Conservation (phyloP, 257 asterid species). For the Solanum sejunctum region DNA sequence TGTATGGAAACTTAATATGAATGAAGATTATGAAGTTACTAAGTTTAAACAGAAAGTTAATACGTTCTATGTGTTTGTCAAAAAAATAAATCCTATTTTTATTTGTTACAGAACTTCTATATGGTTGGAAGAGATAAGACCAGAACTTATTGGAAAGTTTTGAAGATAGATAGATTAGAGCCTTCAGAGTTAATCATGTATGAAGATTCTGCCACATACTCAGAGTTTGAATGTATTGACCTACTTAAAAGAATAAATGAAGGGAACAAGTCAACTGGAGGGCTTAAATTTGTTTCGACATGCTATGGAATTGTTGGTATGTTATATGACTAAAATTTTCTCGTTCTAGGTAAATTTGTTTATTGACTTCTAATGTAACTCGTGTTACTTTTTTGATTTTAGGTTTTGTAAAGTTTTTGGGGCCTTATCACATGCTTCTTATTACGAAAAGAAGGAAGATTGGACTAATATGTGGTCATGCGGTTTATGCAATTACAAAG, state of each 20-base stretch:
- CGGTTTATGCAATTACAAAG: constrained; percentile 67
- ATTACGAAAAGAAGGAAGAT: constrained; percentile 75
- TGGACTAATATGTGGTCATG: constrained; percentile 84
- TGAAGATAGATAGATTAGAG: constrained; percentile 74
- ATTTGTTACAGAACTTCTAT: constrained; percentile 50
- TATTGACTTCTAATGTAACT: background rate
- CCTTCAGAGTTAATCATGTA: constrained; percentile 45
- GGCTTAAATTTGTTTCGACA: constrained; percentile 63
- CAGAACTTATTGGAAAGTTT: constrained; percentile 63
- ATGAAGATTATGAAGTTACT: background rate
- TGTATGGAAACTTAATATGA: background rate
- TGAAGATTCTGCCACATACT: constrained; percentile 66
- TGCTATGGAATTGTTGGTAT: constrained; percentile 92
- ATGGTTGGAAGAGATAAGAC: constrained; percentile 75
- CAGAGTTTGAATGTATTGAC: constrained; percentile 56
- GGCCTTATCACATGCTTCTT: constrained; percentile 87
- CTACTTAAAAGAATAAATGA: constrained; percentile 63
- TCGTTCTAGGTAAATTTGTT: background rate
- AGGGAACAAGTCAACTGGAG: constrained; percentile 82
- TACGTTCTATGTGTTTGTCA: background rate
- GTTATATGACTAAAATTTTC: constrained; percentile 5
- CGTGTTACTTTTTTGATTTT: constrained; percentile 1
- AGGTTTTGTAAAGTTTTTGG: constrained; percentile 89
- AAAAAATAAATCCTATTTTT: background rate
- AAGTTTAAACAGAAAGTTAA: background rate